These are phyloP conservation scores for Termitomyces titanicus DNA, from an alignment of 768 basidiomycete species.

Conservation along the genomic window DNA sequence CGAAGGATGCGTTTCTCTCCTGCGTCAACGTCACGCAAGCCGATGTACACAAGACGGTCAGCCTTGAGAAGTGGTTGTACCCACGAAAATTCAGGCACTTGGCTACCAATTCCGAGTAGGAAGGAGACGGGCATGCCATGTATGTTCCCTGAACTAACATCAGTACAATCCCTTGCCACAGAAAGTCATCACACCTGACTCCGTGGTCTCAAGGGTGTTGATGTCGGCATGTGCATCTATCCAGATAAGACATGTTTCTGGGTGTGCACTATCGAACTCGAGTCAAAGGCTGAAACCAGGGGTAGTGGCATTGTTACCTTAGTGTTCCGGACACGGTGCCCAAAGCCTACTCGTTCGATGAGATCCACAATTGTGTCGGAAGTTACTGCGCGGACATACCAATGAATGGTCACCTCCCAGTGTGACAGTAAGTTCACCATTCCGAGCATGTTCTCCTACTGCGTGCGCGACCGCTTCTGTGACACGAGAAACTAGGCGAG, in stretches of 20 bases:
- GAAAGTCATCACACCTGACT: slow-evolving; percentile 45
- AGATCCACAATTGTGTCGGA: slow-evolving; percentile 1
- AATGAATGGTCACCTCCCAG: slow-evolving; percentile 96
- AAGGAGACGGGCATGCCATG: slow-evolving; percentile 99
- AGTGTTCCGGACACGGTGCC: slow-evolving; percentile 92
- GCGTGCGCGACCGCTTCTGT: slow-evolving; percentile 72
- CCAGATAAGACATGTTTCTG: slow-evolving; percentile 90
- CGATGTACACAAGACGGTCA: slow-evolving; percentile 90
- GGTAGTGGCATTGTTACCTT: slow-evolving; percentile 39
- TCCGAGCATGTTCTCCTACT: slow-evolving; percentile 72
- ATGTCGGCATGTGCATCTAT: slow-evolving; percentile 97
- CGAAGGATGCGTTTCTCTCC: slow-evolving; percentile 86
- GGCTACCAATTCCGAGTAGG: slow-evolving; percentile 58
- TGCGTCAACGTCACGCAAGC: slow-evolving; percentile 87
- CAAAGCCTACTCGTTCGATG: slow-evolving; percentile 52
- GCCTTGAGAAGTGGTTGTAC: slow-evolving; percentile 63
- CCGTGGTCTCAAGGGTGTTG: slow-evolving; percentile 84
- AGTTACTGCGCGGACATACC: slow-evolving; percentile 37
- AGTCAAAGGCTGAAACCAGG: not conserved
- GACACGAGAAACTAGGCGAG: slow-evolving; percentile 81
- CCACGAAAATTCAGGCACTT: slow-evolving; percentile 46
- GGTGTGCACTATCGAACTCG: slow-evolving; percentile 47
- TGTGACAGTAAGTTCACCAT: slow-evolving; percentile 83
- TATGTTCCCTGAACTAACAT: slow-evolving; percentile 66
- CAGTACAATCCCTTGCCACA: slow-evolving; percentile 5